Conservation (phyloP, 768 basidiomycete species). For the Mrakia frigida region DNA sequence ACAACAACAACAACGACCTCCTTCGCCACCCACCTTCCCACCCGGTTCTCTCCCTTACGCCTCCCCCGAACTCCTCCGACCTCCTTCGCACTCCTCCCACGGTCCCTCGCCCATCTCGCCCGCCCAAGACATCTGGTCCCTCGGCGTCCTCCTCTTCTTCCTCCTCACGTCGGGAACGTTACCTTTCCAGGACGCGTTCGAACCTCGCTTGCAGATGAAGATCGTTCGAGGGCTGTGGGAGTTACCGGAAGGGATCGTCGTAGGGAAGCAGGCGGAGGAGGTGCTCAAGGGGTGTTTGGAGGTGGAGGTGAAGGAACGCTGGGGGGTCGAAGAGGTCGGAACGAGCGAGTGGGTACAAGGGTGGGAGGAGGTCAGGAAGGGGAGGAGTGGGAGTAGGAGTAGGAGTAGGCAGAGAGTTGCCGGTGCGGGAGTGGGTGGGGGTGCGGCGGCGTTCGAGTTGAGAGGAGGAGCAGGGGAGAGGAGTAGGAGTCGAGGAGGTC, state of each 20-base stretch:
- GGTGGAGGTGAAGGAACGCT: conserved; percentile 43
- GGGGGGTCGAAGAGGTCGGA: conserved; percentile 5
- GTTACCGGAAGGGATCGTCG: conserved; percentile 40
- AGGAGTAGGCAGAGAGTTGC: conserved; percentile 10
- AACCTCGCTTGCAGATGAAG: conserved; percentile 85
- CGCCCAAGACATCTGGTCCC: conserved; percentile 87
- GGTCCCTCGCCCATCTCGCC: conserved; percentile 36
- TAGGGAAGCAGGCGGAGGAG: conserved; percentile 44
- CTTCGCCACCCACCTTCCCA: conserved; percentile 49
- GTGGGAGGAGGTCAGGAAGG: conserved; percentile 27
- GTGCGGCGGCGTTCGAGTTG: not conserved
- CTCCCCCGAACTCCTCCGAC: conserved; percentile 75
- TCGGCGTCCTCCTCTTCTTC: conserved; percentile 83
- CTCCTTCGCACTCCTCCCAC: conserved; percentile 44
- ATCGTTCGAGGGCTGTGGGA: conserved; percentile 68
- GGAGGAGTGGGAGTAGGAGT: not conserved
- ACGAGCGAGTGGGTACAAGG: conserved; percentile 27
- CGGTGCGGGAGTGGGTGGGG: not conserved
- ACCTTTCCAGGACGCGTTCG: conserved; percentile 83
- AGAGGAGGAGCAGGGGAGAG: not conserved
- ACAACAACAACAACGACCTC: not conserved
- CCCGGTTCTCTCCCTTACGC: conserved; percentile 88
- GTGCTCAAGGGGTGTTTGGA: conserved; percentile 78
- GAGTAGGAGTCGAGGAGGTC: not conserved
- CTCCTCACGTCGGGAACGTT: conserved; percentile 69